phyloP scores from a whole-genome alignment of 345 rosid species.

The Syzygium aromaticum region DNA sequence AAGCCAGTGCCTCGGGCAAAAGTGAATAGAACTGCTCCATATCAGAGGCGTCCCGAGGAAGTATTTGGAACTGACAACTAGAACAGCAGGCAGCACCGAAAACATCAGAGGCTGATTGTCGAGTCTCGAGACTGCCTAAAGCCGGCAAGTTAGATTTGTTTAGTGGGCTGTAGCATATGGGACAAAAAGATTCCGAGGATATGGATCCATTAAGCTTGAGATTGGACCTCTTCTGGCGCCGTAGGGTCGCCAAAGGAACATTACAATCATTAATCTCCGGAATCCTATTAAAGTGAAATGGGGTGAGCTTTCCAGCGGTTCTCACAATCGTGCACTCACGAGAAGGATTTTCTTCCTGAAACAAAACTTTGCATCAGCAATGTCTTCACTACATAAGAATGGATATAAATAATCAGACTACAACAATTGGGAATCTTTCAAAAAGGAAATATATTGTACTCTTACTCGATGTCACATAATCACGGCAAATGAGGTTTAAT shows the following conservation, averaged over 20 bases:
- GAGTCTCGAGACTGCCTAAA: slow-evolving; percentile 8
- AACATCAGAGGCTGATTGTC: slow-evolving; percentile 11
- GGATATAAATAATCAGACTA: not conserved
- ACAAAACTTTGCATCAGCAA: slow-evolving; percentile 1
- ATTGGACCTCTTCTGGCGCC: slow-evolving; percentile 71
- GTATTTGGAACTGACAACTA: slow-evolving; percentile 83
- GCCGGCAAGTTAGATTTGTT: slow-evolving; percentile 26
- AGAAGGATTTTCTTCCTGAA: slow-evolving; percentile 87
- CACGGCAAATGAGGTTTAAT: not conserved
- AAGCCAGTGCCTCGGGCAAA: slow-evolving; percentile 45
- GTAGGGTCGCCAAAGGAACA: slow-evolving; percentile 71
- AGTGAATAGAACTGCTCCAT: slow-evolving; percentile 44
- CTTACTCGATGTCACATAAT: not conserved
- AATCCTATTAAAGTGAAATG: slow-evolving; percentile 78
- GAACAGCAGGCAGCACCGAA: slow-evolving; percentile 58
- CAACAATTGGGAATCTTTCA: not conserved
- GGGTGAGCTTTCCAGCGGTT: slow-evolving; percentile 89
- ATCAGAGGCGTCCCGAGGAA: slow-evolving; percentile 51
- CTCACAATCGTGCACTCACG: slow-evolving; percentile 82
- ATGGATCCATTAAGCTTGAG: slow-evolving; percentile 47
- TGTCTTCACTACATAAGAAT: not conserved
- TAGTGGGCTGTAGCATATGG: slow-evolving; percentile 68
- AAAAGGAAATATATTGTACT: not conserved
- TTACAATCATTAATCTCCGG: slow-evolving; percentile 54
- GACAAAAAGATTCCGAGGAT: slow-evolving; percentile 72